Conservation (phyloP, 345 rosid genomes). For the Aurinia saxatilis region DNA sequence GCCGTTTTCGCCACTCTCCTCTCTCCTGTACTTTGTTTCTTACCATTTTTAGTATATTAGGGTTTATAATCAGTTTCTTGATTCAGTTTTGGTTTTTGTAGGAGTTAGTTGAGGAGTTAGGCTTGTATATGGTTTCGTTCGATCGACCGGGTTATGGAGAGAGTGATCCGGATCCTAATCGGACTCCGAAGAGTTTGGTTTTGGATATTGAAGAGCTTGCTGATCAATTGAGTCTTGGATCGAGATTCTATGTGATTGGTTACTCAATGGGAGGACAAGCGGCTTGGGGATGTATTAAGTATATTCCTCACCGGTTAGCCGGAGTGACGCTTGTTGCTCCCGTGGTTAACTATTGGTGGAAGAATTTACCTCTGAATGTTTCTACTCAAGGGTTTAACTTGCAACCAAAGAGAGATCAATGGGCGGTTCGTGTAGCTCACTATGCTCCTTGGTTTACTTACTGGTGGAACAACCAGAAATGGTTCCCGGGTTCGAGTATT, state of each 20-base stretch:
- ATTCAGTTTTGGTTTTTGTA: constrained; percentile 3
- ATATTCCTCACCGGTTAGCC: constrained; percentile 62
- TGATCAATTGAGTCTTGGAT: constrained; percentile 47
- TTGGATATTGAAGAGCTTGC: constrained; percentile 56
- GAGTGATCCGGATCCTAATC: constrained; percentile 50
- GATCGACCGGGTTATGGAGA: constrained; percentile 67
- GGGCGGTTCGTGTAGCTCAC: constrained; percentile 51
- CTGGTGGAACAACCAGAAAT: constrained; percentile 59
- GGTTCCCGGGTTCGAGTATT: constrained; percentile 41
- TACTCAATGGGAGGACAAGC: constrained; percentile 50
- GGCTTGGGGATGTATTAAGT: constrained; percentile 45
- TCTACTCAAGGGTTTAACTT: constrained; percentile 32
- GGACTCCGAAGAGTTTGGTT: constrained; percentile 37
- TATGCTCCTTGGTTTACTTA: constrained; percentile 51
- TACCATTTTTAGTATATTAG: neutral
- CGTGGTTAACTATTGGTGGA: constrained; percentile 52
- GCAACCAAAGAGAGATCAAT: constrained; percentile 36
- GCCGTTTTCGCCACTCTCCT: constrained; percentile 18
- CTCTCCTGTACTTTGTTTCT: constrained; percentile 29
- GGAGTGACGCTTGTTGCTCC: constrained; percentile 46
- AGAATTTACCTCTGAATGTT: constrained; percentile 36
- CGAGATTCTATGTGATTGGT: constrained; percentile 41
- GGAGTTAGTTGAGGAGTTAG: constrained; percentile 37
- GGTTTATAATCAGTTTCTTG: neutral
- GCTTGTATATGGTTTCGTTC: constrained; percentile 44